phyloP scores from a whole-genome alignment of 192 early-diverging fungal genomes.

The Entomortierella chlamydospora region DNA sequence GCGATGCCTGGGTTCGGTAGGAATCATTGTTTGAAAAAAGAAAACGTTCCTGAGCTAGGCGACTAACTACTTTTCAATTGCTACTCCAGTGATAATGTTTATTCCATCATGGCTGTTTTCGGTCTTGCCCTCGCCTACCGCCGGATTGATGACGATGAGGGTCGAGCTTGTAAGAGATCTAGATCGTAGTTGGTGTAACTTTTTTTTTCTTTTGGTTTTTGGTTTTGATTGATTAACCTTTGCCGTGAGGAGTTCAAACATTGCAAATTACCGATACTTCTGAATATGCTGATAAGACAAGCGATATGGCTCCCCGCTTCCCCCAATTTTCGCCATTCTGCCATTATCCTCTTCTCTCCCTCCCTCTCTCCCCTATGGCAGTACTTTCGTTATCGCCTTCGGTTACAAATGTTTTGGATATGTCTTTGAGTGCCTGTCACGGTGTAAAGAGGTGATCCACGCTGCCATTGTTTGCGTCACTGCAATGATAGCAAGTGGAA shows the following conservation, averaged over 20 bases:
- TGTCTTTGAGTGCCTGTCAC: too few species aligned
- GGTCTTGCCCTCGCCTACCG: conserved; percentile 87
- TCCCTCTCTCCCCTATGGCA: too few species aligned
- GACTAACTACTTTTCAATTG: neutral
- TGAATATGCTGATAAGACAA: conserved; percentile 2
- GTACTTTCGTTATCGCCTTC: conserved; percentile 5
- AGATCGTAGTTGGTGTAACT: too few species aligned
- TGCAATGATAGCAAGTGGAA: neutral
- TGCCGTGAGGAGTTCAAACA: neutral
- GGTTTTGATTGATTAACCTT: neutral
- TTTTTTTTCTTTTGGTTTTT: neutral
- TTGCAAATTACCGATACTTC: neutral
- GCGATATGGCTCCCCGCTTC: neutral
- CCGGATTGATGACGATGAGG: conserved; percentile 84
- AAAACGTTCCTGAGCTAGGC: too few species aligned
- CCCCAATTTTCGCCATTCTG: too few species aligned
- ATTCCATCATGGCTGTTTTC: conserved; percentile 87
- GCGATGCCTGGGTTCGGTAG: conserved; percentile 91
- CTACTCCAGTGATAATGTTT: conserved; percentile 81
- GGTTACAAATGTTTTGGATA: too few species aligned
- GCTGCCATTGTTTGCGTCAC: too few species aligned
- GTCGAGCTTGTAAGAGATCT: conserved; percentile 84
- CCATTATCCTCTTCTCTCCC: neutral
- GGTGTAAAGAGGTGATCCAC: too few species aligned
- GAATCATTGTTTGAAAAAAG: conserved; percentile 5